Conservation (phyloP, 495 filamentous ascomycete species). For the Aspergillus avenaceus region DNA sequence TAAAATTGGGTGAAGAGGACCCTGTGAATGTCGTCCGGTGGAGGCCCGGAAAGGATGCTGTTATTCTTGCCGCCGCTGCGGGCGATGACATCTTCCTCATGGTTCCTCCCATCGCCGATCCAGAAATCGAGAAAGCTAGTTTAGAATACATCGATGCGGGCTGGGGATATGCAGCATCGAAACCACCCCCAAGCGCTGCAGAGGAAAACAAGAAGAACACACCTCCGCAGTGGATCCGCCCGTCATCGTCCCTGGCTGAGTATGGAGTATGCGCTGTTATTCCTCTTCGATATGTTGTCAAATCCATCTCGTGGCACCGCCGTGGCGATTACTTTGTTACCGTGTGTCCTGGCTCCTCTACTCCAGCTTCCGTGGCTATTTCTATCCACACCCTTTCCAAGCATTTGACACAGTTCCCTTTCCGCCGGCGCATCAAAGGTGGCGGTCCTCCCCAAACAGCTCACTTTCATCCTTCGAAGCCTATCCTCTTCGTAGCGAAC, state of each 20-base stretch:
- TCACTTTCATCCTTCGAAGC: slow-evolving; percentile 89
- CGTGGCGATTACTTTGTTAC: slow-evolving; percentile 93
- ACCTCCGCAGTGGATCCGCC: slow-evolving; percentile 77
- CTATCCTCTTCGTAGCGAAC: slow-evolving; percentile 93
- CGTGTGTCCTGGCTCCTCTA: slow-evolving; percentile 72
- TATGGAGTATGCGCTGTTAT: slow-evolving; percentile 72
- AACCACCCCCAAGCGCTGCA: slow-evolving; percentile 53
- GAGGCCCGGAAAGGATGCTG: slow-evolving; percentile 77
- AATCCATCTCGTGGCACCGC: slow-evolving; percentile 92
- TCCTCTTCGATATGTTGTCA: slow-evolving; percentile 76
- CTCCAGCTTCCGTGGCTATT: slow-evolving; percentile 64
- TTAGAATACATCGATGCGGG: slow-evolving; percentile 76
- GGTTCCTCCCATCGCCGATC: slow-evolving; percentile 67
- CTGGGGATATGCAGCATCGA: slow-evolving; percentile 82
- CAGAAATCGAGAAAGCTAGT: slow-evolving; percentile 68
- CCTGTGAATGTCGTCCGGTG: slow-evolving; percentile 84
- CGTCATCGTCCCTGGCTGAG: slow-evolving; percentile 65
- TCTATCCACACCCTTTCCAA: slow-evolving; percentile 93
- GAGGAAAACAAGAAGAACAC: slow-evolving; percentile 65
- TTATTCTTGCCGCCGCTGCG: slow-evolving; percentile 75
- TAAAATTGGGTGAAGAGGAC: slow-evolving; percentile 74
- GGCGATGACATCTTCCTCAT: slow-evolving; percentile 84
- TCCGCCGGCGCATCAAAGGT: slow-evolving; percentile 70
- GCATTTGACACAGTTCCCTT: slow-evolving; percentile 90
- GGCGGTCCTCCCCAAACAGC: slow-evolving; percentile 82